Evolutionary conservation across 345 rosid species (phyloP).

Genomic region (Schrenkiella parvula): DNA sequence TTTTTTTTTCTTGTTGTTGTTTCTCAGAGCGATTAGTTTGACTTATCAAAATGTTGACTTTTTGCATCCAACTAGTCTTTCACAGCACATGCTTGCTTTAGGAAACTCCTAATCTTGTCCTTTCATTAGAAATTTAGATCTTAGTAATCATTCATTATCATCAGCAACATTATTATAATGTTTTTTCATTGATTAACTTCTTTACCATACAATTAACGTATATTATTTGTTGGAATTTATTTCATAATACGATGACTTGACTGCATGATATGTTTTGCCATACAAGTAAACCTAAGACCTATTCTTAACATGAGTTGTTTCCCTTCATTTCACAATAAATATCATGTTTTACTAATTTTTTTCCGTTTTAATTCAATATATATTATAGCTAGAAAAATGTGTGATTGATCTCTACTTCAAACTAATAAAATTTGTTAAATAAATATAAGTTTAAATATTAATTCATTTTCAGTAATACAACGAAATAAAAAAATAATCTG

Average conservation of each 20-base stretch:
- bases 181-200: neutral
- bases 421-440: neutral
- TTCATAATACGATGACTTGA: neutral
- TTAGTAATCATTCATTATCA: constrained; percentile 9
- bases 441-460: neutral
- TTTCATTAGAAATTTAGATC: neutral
- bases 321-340: neutral
- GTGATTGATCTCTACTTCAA: neutral
- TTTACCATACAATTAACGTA: neutral
- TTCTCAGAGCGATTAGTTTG: constrained; percentile 22
- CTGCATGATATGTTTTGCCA: neutral
- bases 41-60: constrained; percentile 35
- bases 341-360: neutral
- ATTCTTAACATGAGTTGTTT: neutral
- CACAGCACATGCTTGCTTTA: constrained; percentile 17
- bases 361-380: neutral
- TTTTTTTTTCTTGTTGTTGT: neutral
- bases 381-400: neutral
- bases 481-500: neutral
- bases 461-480: neutral
- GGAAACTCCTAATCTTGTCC: neutral
- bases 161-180: neutral
- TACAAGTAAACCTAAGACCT: neutral
- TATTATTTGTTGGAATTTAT: neutral
- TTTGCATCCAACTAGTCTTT: neutral